Evolutionary conservation across 805 yeast genomes (phyloP).

Genomic region (Debaryomyces castellii): DNA sequence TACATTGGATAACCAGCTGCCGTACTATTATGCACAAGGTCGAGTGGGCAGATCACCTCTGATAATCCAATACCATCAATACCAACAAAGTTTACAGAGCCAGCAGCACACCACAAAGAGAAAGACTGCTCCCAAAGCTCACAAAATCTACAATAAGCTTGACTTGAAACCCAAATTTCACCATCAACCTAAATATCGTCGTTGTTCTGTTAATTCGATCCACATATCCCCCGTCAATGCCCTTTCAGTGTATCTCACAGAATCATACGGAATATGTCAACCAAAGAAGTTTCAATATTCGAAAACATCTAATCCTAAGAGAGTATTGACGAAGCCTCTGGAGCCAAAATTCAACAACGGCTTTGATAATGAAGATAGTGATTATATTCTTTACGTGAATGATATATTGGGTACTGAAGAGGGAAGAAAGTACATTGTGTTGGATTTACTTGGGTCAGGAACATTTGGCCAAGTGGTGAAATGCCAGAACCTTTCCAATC

Average conservation of each 20-base stretch:
- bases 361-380: constrained; percentile 82
- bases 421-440: constrained; percentile 80
- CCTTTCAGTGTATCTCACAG: constrained; percentile 70
- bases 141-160: constrained; percentile 36
- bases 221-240: constrained; percentile 81
- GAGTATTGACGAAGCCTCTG: constrained; percentile 90
- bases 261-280: constrained; percentile 82
- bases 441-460: constrained; percentile 92
- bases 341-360: constrained; percentile 83
- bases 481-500: constrained; percentile 77
- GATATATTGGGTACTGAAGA: constrained; percentile 87
- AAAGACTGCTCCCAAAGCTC: constrained; percentile 48
- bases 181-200: constrained; percentile 64
- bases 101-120: constrained; percentile 19
- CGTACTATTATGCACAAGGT: constrained; percentile 10
- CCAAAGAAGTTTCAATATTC: constrained; percentile 76
- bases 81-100: constrained; percentile 26
- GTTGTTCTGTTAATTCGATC: constrained; percentile 63
- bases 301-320: constrained; percentile 80
- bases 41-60: constrained; percentile 26
- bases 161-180: constrained; percentile 65
- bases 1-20: constrained; percentile 7
- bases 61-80: constrained; percentile 35
- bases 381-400: constrained; percentile 90
- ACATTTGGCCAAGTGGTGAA: constrained; percentile 98